Base-by-base conservation (phyloP, 2,329 filamentous ascomycete genomes). In the Hymenoscyphus salicellus region DNA sequence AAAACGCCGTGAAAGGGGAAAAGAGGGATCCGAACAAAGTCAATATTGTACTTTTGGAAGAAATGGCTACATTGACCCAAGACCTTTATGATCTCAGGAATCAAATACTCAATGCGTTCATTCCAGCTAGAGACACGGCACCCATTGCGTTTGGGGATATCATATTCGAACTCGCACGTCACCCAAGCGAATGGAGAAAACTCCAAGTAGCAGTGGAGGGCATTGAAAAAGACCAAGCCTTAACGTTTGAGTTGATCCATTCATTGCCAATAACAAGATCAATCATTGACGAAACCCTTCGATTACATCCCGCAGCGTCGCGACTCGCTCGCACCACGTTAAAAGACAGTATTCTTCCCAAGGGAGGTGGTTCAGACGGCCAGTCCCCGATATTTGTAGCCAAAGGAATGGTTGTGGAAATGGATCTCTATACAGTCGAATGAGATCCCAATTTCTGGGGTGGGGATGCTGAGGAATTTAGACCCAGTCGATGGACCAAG, bases 401-500 rank as follows among this genome's bases (percentile, higher is more conserved):
- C 5, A 26, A 38, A 26, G 30, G 56, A 20, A 60, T 11, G n/a
- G 26, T 60, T 0, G 16, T 60, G 4, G 36, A 26, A 26, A 26
- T 46, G 20, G 28, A 43, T 28, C 17, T 60, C 23, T 60, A n/a
- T 20, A 20, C 11, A 14, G 3, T 75, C 32, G 69, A 73, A 30
- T 64, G 71, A 2, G 67, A 72, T 14, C 72, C 68, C 2, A 82
- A 84, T 60, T 89, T 92, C 71, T 93, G 89, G 89, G 89, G 89
- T 1, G 73, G 82, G 0, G 87, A 92, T 66, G 88, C 86, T 0
- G 85, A 90, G 8, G 81, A 85, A 1, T 95, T 92, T 77, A 79
- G 83, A 4, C 91, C 91, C 0, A 90, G 92, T 77, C 81, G 91
- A 20, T 95, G 91, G 90, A 75, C 74, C 30, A 79, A 81, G 14